A percentile compares a stretch with the other conserved stretches of the same genome.
These are phyloP conservation scores for Isoetes taiwanensis DNA, from an alignment of 75 land plant genomes.

Conservation along the genomic window DNA sequence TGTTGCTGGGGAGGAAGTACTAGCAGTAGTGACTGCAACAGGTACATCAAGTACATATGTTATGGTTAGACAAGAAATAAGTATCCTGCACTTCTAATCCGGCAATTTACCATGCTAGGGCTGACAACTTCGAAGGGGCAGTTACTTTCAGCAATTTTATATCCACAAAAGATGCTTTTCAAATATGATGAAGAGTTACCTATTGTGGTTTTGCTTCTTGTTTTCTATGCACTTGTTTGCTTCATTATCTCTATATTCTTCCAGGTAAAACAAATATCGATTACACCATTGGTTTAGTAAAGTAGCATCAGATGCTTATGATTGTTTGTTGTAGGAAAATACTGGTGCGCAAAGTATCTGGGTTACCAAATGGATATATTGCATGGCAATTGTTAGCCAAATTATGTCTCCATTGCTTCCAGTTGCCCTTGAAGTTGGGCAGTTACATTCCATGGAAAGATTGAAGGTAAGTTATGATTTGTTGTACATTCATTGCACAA, in stretches of 20 bases:
- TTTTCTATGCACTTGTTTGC: constrained; percentile 22
- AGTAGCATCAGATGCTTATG: too few species aligned
- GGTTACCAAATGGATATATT: constrained; percentile 35
- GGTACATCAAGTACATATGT: constrained; percentile 7
- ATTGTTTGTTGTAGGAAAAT: constrained; percentile 20
- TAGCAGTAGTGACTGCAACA: constrained; percentile 29
- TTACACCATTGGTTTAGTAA: too few species aligned
- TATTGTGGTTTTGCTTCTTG: constrained; percentile 22
- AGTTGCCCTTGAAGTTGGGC: constrained; percentile 35
- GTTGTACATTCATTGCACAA: too few species aligned
- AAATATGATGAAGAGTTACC: constrained; percentile 37
- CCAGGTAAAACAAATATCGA: constrained; percentile 27
- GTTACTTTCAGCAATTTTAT: constrained; percentile 22
- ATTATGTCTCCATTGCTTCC: constrained; percentile 33
- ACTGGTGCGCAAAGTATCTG: constrained; percentile 24
- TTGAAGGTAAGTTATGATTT: constrained; percentile 20
- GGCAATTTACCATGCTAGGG: constrained; percentile 7
- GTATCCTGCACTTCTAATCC: neutral
- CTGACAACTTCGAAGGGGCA: constrained; percentile 31
- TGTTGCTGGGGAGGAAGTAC: constrained; percentile 13
- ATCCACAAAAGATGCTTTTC: constrained; percentile 33
- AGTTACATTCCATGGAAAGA: constrained; percentile 29
- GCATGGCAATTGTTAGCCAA: constrained; percentile 32
- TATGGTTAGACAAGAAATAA: neutral
- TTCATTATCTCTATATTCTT: constrained; percentile 21